phyloP scores from a whole-genome alignment of 2,329 filamentous ascomycete genomes.

The Hypoxylon sp. region DNA sequence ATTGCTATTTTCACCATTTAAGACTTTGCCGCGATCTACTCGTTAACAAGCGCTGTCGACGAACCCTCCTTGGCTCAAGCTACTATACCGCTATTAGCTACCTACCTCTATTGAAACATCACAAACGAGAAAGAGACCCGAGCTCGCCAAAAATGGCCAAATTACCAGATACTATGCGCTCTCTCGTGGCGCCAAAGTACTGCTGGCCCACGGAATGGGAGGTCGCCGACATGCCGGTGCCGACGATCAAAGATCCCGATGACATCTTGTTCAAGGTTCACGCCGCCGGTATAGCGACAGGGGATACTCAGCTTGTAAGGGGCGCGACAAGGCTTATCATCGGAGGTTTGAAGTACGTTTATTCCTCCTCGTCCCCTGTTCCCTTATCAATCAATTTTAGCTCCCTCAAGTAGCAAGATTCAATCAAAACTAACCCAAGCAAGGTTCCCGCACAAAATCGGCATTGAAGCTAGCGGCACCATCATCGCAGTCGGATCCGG shows the following conservation, averaged over 20 bases:
- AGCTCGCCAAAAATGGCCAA: slow-evolving; percentile 41
- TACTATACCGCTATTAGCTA: neutral
- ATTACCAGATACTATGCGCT: slow-evolving; percentile 60
- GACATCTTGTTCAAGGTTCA: slow-evolving; percentile 62
- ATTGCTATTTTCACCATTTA: neutral
- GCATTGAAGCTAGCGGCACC: slow-evolving; percentile 52
- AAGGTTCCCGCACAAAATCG: slow-evolving; percentile 50
- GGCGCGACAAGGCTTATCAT: slow-evolving; percentile 50
- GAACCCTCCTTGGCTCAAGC: neutral
- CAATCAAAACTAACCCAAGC: neutral
- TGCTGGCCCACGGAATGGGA: slow-evolving; percentile 58
- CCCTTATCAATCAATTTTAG: too few relatives aligned
- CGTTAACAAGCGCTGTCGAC: neutral
- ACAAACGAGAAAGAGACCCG: too few relatives aligned
- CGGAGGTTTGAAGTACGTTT: slow-evolving; percentile 51
- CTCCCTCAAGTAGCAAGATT: neutral
- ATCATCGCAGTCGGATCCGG: slow-evolving; percentile 51
- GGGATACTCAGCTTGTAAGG: slow-evolving; percentile 54
- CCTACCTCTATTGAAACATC: neutral
- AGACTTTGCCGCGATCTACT: neutral
- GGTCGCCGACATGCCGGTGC: slow-evolving; percentile 60
- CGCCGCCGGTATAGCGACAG: slow-evolving; percentile 56
- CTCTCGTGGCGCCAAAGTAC: slow-evolving; percentile 59
- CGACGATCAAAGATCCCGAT: slow-evolving; percentile 59
- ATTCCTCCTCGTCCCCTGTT: neutral